These are phyloP conservation scores for Diaporthe sp. DNA, from an alignment of 2,329 filamentous ascomycete species.

Conservation along the genomic window DNA sequence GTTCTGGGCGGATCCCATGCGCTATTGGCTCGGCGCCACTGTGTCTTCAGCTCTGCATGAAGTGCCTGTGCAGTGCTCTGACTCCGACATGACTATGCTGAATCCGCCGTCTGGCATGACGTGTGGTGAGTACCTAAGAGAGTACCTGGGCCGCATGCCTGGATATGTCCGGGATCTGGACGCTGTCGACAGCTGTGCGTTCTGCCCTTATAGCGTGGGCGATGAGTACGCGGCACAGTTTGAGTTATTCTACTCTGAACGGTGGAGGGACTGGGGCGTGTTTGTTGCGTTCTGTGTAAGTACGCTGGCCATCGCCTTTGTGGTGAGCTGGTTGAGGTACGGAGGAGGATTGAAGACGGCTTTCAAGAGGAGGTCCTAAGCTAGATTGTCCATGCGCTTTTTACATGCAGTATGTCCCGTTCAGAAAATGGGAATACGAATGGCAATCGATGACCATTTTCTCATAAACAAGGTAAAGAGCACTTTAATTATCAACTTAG, in stretches of 20 bases:
- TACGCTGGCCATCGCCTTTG: conserved; percentile 1
- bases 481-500: neutral
- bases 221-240: conserved; percentile 7
- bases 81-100: neutral
- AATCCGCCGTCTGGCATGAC: neutral
- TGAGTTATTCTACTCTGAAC: neutral
- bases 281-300: conserved; percentile 7
- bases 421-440: too few species aligned
- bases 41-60: conserved; percentile 48
- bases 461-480: neutral
- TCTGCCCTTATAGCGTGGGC: neutral
- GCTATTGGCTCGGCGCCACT: conserved; percentile 73
- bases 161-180: neutral
- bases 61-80: neutral
- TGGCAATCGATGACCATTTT: too few species aligned
- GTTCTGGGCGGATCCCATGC: conserved; percentile 11
- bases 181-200: neutral
- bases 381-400: neutral
- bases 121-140: neutral
- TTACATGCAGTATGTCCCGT: too few species aligned
- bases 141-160: conserved; percentile 2
- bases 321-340: conserved; percentile 10
- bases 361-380: neutral
- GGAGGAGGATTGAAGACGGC: neutral
- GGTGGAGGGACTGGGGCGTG: conserved; percentile 8